Evolutionary conservation across 495 filamentous ascomycete genomes (phyloP), one percentile per base, ranked within the genome.

Genomic region (Darksidea phi): DNA sequence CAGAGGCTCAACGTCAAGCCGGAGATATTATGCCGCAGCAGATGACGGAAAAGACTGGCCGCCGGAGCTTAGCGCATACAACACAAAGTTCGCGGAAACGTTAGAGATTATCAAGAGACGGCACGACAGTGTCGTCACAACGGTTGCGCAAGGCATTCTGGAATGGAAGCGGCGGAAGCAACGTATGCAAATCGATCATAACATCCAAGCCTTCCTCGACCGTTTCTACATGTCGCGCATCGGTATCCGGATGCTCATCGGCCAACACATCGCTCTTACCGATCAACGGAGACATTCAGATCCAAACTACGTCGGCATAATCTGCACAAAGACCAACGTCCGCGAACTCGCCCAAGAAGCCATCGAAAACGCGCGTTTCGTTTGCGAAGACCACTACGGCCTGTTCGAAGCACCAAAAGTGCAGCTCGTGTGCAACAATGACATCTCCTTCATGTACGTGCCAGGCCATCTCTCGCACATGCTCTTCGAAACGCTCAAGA

Each of bases 221-320:
- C 88, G 94, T 50, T 98, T 98, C 72, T 98, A 98, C 78, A 98
- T 98, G 94, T 96, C 91, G 34, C 91, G 94, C n/a, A 98, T 98
- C 63, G 94, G 94, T 63, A 98, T 98, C 54, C 89, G 94, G 61
- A 98, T 98, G 94, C 83, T 98, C 13, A 96, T 98, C 54, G 94
- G 94, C 28, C 94, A 98, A 73, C 94, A 98, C 75, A 94, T 98
- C 58, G 95, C 94, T 59, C 80, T 98, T 53, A 96, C 92, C 18
- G 92, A 97, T 69, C 91, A 95, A 78, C 88, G 86, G 56, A 86
- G 92, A 63, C 83, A 88, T 63, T 84, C 85, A 43, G 92, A 97
- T 73, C 90, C 89, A 32, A 87, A 89, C 57, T 97, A 98, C 71
- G 94, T 98, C 54, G 94, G 94, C 43, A 96, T 98, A 49, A 98